These are phyloP conservation scores for Pichia phayaonensis DNA, from an alignment of 805 yeast species.

Conservation along the genomic window DNA sequence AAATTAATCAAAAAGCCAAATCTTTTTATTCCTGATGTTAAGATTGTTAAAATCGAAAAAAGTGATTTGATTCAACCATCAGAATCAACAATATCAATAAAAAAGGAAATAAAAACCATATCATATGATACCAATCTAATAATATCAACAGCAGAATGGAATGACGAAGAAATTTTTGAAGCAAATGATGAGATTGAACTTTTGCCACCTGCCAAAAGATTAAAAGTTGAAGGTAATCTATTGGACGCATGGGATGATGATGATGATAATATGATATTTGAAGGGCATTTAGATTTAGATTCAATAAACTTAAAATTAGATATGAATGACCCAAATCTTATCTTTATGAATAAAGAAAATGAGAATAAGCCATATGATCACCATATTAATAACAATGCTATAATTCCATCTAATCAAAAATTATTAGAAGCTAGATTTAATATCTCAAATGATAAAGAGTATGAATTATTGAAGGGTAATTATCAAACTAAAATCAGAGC, in stretches of 20 bases:
- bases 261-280: slow-evolving; percentile 66
- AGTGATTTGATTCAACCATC: slow-evolving; percentile 21
- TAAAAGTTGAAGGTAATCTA: slow-evolving; percentile 27
- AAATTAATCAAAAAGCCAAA: slow-evolving; percentile 6
- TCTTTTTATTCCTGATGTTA: slow-evolving; percentile 15
- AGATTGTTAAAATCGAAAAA: slow-evolving; percentile 21
- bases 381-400: slow-evolving; percentile 21
- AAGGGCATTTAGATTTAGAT: slow-evolving; percentile 45
- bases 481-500: slow-evolving; percentile 89
- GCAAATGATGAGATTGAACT: slow-evolving; percentile 29
- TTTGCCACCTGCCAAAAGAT: slow-evolving; percentile 19
- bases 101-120: slow-evolving; percentile 12
- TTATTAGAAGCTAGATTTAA: slow-evolving; percentile 57
- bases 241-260: slow-evolving; percentile 40
- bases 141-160: slow-evolving; percentile 73
- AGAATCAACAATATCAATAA: slow-evolving; percentile 11
- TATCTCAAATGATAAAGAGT: slow-evolving; percentile 82
- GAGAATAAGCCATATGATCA: slow-evolving; percentile 13
- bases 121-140: slow-evolving; percentile 47
- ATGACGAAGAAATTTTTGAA: slow-evolving; percentile 54
- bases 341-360: slow-evolving; percentile 47
- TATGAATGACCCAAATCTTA: slow-evolving; percentile 77
- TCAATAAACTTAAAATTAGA: slow-evolving; percentile 47
- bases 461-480: slow-evolving; percentile 73
- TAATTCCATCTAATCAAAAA: slow-evolving; percentile 48